Evolutionary conservation across 2,329 filamentous ascomycete species (phyloP).

Genomic region (Fusarium sambucinum): DNA sequence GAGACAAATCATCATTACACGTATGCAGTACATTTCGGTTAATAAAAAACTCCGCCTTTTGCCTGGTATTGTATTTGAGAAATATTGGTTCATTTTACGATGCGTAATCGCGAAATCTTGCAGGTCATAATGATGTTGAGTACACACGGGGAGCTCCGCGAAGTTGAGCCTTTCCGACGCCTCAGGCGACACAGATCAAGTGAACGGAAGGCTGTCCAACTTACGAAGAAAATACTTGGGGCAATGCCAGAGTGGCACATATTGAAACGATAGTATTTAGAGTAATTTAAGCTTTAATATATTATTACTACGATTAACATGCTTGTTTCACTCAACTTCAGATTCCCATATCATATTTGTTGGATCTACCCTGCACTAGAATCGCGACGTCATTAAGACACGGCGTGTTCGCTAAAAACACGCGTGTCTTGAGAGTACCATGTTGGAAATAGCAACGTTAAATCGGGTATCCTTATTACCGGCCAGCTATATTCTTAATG

Average conservation of each 20-base stretch:
- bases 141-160: too few species aligned
- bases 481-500: neutral
- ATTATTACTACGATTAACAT: neutral
- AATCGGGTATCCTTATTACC: neutral
- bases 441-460: neutral
- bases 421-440: neutral
- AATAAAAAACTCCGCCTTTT: neutral
- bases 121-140: too few species aligned
- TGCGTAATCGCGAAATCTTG: too few species aligned
- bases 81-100: neutral
- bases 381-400: slow-evolving; percentile 28
- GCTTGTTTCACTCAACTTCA: neutral
- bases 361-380: slow-evolving; percentile 27
- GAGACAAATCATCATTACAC: neutral
- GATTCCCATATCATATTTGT: neutral
- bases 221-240: too few species aligned
- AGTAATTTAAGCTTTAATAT: neutral
- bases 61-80: neutral
- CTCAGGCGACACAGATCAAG: neutral
- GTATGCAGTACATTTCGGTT: neutral
- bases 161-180: rapidly evolving
- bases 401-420: slow-evolving; percentile 15
- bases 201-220: neutral
- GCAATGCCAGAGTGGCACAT: neutral
- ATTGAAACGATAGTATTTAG: neutral